Percentiles rank a stretch among this genome's conserved stretches.
phyloP scores from a whole-genome alignment of 805 yeast genomes.

The Teunomyces panamensis region DNA sequence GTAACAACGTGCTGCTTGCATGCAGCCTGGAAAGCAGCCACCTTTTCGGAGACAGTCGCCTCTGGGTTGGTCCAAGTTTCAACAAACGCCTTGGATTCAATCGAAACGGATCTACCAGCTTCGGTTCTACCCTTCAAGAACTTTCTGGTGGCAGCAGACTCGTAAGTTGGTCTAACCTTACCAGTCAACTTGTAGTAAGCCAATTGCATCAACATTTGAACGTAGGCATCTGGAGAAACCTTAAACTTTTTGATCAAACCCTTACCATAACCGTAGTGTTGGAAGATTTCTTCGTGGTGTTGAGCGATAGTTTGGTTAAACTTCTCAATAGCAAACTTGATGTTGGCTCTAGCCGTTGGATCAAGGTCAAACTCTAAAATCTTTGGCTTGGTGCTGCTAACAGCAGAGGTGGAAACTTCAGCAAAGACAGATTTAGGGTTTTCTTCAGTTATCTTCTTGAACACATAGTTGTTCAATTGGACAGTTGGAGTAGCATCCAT shows the following conservation, averaged over 20 bases:
- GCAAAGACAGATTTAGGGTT: slow-evolving; percentile 32
- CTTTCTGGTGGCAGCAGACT: slow-evolving; percentile 91
- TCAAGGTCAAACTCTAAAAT: slow-evolving; percentile 57
- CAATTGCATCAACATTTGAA: slow-evolving; percentile 87
- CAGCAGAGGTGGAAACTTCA: slow-evolving; percentile 21
- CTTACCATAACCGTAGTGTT: slow-evolving; percentile 84
- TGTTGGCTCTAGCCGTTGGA: slow-evolving; percentile 47
- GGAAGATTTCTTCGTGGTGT: slow-evolving; percentile 77
- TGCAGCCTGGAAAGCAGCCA: slow-evolving; percentile 69
- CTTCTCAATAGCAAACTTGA: slow-evolving; percentile 52
- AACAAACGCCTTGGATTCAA: slow-evolving; percentile 68
- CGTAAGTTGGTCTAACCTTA: slow-evolving; percentile 84
- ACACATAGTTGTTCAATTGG: slow-evolving; percentile 75
- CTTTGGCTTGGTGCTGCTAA: slow-evolving; percentile 14
- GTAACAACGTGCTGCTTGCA: slow-evolving; percentile 70
- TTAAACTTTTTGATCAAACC: slow-evolving; percentile 78
- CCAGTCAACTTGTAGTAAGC: slow-evolving; percentile 86
- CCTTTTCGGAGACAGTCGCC: slow-evolving; percentile 53
- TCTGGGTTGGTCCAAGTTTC: slow-evolving; percentile 63
- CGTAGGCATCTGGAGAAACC: slow-evolving; percentile 88
- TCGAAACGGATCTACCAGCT: slow-evolving; percentile 81
- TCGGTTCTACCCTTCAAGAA: slow-evolving; percentile 91
- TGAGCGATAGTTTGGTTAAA: slow-evolving; percentile 57
- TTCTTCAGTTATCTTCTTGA: slow-evolving; percentile 52
- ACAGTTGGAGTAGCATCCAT: slow-evolving; percentile 98